Conservation (phyloP, 2,329 filamentous ascomycete genomes). For the Aspergillus pseudonomiae region DNA sequence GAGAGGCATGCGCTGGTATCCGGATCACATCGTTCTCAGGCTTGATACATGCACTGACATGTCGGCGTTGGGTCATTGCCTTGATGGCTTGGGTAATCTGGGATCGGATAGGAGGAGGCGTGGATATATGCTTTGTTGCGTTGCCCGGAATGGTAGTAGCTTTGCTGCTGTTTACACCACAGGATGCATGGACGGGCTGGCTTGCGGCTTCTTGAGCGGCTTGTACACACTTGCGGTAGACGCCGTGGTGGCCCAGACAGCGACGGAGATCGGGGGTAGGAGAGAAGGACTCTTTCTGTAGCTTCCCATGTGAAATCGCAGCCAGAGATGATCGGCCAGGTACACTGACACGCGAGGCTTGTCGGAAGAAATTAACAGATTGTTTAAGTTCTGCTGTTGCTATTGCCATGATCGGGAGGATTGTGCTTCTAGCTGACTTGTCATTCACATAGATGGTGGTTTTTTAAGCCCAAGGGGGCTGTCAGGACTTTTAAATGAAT, state of each 20-base stretch:
- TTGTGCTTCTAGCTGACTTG: not conserved
- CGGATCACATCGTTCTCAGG: not conserved
- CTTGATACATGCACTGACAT: not conserved
- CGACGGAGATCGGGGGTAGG: slow-evolving; percentile 20
- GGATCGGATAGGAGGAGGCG: slow-evolving; percentile 7
- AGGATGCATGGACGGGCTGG: not conserved
- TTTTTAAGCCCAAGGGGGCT: not conserved
- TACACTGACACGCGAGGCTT: not conserved
- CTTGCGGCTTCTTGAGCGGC: slow-evolving; percentile 16
- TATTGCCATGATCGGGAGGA: not conserved
- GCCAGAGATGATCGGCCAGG: slow-evolving; percentile 5
- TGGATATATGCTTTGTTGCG: not conserved
- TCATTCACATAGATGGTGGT: not conserved
- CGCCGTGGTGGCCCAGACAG: slow-evolving; percentile 20
- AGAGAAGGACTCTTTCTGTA: slow-evolving; percentile 16
- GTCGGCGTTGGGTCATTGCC: slow-evolving; percentile 13
- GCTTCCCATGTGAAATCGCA: slow-evolving; percentile 19
- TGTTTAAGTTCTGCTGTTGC: not conserved
- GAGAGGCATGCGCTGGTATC: not conserved
- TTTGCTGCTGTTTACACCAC: not conserved
- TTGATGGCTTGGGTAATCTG: slow-evolving; percentile 17
- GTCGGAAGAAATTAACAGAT: not conserved
- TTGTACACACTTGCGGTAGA: slow-evolving; percentile 18
- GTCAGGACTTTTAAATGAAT: not conserved
- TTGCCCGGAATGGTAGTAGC: too few relatives aligned